Conservation (phyloP, 2,329 filamentous ascomycete genomes). For the Neofusicoccum ribis region DNA sequence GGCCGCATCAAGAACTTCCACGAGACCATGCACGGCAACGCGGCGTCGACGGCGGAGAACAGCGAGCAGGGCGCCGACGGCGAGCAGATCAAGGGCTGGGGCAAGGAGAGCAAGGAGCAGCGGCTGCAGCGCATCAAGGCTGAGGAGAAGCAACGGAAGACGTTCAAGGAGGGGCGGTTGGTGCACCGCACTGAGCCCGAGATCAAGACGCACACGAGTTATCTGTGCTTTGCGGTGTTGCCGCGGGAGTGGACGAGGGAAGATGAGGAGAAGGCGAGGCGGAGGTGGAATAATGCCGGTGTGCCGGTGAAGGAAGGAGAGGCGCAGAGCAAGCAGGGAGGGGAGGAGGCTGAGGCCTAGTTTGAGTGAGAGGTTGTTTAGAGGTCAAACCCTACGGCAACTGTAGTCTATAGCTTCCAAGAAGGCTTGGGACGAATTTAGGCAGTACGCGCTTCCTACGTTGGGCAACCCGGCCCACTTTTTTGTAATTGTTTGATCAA, state of each 20-base stretch:
- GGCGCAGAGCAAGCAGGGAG: not conserved
- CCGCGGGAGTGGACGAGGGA: constrained; percentile 83
- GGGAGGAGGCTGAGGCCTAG: not conserved
- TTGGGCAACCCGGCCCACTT: too few species aligned
- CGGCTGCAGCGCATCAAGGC: constrained; percentile 34
- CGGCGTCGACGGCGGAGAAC: constrained; percentile 37
- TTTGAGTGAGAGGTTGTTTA: too few species aligned
- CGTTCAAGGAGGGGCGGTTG: constrained; percentile 68
- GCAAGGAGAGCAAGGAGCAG: constrained; percentile 25
- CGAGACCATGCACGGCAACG: constrained; percentile 43
- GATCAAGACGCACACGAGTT: constrained; percentile 95
- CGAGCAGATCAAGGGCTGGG: constrained; percentile 24
- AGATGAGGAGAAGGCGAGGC: constrained; percentile 70
- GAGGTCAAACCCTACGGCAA: too few species aligned
- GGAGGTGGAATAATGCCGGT: constrained; percentile 17
- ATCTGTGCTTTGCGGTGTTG: constrained; percentile 87
- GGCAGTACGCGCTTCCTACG: too few species aligned
- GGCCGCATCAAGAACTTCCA: constrained; percentile 67
- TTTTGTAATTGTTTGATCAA: too few species aligned
- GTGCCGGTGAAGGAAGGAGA: not conserved
- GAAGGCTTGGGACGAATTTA: too few species aligned
- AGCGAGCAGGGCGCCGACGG: constrained; percentile 30
- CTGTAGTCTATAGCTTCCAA: too few species aligned
- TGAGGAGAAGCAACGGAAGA: constrained; percentile 47
- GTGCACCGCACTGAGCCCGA: constrained; percentile 82